These are phyloP conservation scores for Drechslerella stenobrocha DNA, from an alignment of 2,329 filamentous ascomycete genomes.

Conservation along the genomic window DNA sequence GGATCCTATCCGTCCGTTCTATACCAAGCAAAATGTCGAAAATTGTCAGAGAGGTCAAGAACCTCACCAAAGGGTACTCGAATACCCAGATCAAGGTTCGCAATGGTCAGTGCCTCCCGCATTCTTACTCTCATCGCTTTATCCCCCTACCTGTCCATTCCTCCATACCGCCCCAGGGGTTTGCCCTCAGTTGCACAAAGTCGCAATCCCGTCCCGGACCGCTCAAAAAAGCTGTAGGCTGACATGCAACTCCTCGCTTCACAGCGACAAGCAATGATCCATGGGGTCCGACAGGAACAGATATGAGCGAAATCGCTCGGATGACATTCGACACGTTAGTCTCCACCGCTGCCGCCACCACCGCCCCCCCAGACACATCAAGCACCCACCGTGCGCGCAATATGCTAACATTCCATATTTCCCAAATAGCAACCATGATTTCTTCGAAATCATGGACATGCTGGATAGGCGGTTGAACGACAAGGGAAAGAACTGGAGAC, in stretches of 20 bases:
- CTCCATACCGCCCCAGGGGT: not conserved
- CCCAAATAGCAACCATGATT: constrained; percentile 76
- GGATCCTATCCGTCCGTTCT: not conserved
- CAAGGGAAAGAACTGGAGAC: constrained; percentile 99
- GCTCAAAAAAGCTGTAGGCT: constrained; percentile 49
- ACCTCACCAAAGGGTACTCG: constrained; percentile 98
- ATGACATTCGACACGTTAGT: constrained; percentile 96
- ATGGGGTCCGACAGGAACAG: constrained; percentile 95
- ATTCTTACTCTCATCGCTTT: not conserved
- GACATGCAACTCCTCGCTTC: constrained; percentile 50
- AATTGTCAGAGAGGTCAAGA: constrained; percentile 96
- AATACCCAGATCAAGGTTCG: constrained; percentile 95
- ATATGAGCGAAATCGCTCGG: constrained; percentile 98
- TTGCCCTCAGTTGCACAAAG: too few species aligned
- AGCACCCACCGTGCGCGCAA: not conserved
- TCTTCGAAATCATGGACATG: constrained; percentile 99
- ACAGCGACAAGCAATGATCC: constrained; percentile 96
- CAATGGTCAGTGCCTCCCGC: constrained; percentile 78
- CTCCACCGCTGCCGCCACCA: constrained; percentile 14
- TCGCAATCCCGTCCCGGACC: too few species aligned
- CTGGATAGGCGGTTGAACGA: constrained; percentile 97
- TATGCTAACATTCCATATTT: constrained; percentile 8
- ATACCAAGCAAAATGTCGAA: constrained; percentile 72
- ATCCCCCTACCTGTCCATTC: not conserved
- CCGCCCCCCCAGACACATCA: too few species aligned